A percentile compares a stretch with the other conserved stretches of the same genome.
phyloP scores from a whole-genome alignment of 2,329 filamentous ascomycete species.

The Xylariomycetidae sp. region DNA sequence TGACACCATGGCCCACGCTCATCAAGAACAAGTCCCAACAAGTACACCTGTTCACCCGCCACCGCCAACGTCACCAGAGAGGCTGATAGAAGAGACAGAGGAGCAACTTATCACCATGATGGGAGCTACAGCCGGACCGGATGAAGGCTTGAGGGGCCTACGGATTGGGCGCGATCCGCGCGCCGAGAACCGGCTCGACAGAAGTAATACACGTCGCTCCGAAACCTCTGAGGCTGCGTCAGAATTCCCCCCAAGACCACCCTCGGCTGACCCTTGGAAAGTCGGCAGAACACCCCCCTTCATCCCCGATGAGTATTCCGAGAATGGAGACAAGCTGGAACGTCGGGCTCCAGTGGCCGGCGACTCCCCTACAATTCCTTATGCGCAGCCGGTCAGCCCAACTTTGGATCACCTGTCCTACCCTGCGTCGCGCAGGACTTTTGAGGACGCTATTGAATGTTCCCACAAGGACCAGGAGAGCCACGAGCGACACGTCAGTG shows the following conservation, averaged over 20 bases:
- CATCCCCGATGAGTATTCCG: constrained; percentile 11
- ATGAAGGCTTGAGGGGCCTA: constrained; percentile 14
- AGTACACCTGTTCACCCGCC: constrained; percentile 20
- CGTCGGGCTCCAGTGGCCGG: constrained; percentile 10
- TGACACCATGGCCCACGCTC: constrained; percentile 6
- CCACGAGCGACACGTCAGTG: constrained; percentile 19
- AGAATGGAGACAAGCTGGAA: constrained; percentile 16
- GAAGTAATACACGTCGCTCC: constrained; percentile 20
- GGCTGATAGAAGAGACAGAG: constrained; percentile 21
- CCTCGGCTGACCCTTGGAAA: constrained; percentile 39
- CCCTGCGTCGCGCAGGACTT: no score
- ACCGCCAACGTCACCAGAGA: constrained; percentile 11
- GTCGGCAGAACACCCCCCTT: constrained; percentile 22
- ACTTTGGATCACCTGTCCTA: no score
- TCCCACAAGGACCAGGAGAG: constrained; percentile 12
- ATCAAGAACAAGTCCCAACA: constrained; percentile 14
- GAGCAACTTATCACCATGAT: constrained; percentile 18
- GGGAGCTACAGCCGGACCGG: constrained; percentile 18
- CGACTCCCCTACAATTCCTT: constrained; percentile 27
- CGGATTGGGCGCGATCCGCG: constrained; percentile 6
- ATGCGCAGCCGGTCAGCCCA: constrained; percentile 19
- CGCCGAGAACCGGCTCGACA: constrained; percentile 14
- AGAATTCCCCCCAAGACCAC: constrained; percentile 28
- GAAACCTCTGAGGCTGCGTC: constrained; percentile 17
- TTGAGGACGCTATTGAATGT: no score